These are phyloP conservation scores for Penicillium lividum DNA, from an alignment of 495 filamentous ascomycete genomes.

Conservation along the genomic window DNA sequence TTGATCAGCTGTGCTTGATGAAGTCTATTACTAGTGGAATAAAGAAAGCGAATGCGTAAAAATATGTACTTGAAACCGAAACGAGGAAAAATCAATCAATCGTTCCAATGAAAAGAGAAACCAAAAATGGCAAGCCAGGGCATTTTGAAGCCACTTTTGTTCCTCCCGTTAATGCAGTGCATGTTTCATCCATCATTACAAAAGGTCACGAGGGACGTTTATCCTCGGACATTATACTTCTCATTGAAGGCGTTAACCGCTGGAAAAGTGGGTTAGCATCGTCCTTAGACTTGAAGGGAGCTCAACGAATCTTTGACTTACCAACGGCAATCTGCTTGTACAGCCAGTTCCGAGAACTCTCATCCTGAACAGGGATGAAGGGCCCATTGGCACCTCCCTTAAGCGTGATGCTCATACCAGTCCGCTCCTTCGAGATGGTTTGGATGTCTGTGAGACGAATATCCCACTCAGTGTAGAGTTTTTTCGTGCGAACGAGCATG, in stretches of 20 bases:
- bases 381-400: constrained; percentile 91
- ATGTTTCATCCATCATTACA: constrained; percentile 31
- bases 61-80: constrained; percentile 5
- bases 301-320: constrained; percentile 24
- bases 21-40: constrained; percentile 4
- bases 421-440: constrained; percentile 94
- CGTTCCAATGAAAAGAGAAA: neutral
- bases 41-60: neutral
- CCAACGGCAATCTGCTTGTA: constrained; percentile 69
- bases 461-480: constrained; percentile 89
- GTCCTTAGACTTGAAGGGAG: neutral
- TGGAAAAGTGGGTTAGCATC: constrained; percentile 26
- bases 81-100: neutral
- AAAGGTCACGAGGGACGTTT: constrained; percentile 13
- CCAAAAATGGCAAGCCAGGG: neutral
- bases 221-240: constrained; percentile 65
- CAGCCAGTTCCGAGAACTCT: constrained; percentile 83
- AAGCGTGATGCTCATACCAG: constrained; percentile 83
- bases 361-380: constrained; percentile 90
- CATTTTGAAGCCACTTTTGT: constrained; percentile 2
- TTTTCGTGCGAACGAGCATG: constrained; percentile 83
- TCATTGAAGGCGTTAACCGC: constrained; percentile 73
- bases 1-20: neutral
- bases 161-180: constrained; percentile 19
- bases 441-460: constrained; percentile 93